Percentiles rank a stretch among this genome's conserved stretches.
phyloP scores from a whole-genome alignment of 305 asterid genomes.

The Solanum hybrid region DNA sequence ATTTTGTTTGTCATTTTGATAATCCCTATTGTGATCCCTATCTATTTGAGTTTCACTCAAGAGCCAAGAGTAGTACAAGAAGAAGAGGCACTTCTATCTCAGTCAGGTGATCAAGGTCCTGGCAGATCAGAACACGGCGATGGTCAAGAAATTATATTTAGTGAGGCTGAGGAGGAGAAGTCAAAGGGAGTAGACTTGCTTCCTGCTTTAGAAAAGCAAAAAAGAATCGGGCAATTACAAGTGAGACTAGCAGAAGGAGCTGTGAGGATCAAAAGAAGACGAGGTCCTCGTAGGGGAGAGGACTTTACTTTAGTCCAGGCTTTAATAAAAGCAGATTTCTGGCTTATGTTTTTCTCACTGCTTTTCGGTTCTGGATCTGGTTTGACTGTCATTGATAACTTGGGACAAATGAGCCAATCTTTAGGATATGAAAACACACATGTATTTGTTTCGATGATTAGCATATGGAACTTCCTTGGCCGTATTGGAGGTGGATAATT shows the following conservation, averaged over 20 bases:
- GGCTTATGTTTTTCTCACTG: conserved; percentile 40
- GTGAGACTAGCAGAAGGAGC: conserved; percentile 37
- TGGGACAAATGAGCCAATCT: conserved; percentile 46
- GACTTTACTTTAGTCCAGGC: conserved; percentile 39
- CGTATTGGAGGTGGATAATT: conserved; percentile 41
- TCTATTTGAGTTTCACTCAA: conserved; percentile 14
- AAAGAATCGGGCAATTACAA: conserved; percentile 31
- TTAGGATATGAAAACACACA: conserved; percentile 36
- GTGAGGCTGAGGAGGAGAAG: conserved; percentile 36
- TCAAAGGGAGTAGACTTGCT: conserved; percentile 31
- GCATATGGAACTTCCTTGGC: conserved; percentile 45
- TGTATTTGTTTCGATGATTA: conserved; percentile 40
- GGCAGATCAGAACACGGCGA: conserved; percentile 8
- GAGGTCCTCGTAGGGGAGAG: conserved; percentile 44
- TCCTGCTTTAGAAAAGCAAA: conserved; percentile 32
- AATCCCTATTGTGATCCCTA: conserved; percentile 30
- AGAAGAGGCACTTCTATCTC: conserved; percentile 29
- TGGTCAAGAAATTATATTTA: conserved; percentile 26
- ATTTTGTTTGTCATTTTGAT: conserved; percentile 22
- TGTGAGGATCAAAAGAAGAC: conserved; percentile 31
- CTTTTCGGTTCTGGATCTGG: conserved; percentile 45
- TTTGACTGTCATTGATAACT: conserved; percentile 36
- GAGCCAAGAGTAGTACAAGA: conserved; percentile 9
- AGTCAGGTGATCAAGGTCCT: conserved; percentile 15
- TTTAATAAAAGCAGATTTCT: conserved; percentile 36